phyloP scores from a whole-genome alignment of 495 filamentous ascomycete genomes.

The Penicillium taxi region DNA sequence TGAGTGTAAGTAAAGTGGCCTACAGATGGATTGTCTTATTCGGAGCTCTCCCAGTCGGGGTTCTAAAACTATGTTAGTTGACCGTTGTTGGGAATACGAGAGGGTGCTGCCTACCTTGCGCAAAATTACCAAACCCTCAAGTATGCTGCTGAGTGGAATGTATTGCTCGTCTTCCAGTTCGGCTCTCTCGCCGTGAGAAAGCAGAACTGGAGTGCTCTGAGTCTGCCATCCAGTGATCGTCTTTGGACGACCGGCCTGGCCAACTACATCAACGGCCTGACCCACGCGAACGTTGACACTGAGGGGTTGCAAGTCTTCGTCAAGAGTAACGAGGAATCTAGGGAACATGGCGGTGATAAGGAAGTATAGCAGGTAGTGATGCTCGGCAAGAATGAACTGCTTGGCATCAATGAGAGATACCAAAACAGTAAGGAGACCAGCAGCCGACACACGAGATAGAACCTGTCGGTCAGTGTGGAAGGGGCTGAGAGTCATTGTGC shows the following conservation, averaged over 20 bases:
- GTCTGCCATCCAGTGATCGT: slow-evolving; percentile 99
- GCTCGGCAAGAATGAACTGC: slow-evolving; percentile 80
- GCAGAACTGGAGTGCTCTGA: slow-evolving; percentile 90
- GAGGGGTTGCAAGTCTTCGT: slow-evolving; percentile 87
- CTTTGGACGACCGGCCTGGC: slow-evolving; percentile 93
- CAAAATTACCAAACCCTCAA: slow-evolving; percentile 93
- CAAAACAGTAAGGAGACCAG: slow-evolving; percentile 82
- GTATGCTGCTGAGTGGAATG: slow-evolving; percentile 75
- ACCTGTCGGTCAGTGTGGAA: slow-evolving; percentile 98
- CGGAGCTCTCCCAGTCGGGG: slow-evolving; percentile 45
- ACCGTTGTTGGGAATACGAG: background rate
- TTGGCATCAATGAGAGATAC: slow-evolving; percentile 91
- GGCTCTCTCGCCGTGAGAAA: slow-evolving; percentile 88
- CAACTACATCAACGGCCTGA: slow-evolving; percentile 96
- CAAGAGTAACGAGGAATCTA: slow-evolving; percentile 88
- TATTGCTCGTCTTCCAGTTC: slow-evolving; percentile 98
- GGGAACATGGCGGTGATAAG: slow-evolving; percentile 96
- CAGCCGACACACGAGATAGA: slow-evolving; percentile 81
- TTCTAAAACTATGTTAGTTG: slow-evolving; percentile 37
- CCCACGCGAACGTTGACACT: slow-evolving; percentile 95
- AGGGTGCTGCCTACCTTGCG: slow-evolving; percentile 68
- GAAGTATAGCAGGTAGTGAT: slow-evolving; percentile 96
- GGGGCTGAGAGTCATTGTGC: slow-evolving; percentile 86
- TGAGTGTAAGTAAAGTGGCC: slow-evolving; percentile 12
- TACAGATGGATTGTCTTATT: slow-evolving; percentile 22